Evolutionary conservation across 129 eudicot genomes (phyloP).

Genomic region (Flaveria brownii): DNA sequence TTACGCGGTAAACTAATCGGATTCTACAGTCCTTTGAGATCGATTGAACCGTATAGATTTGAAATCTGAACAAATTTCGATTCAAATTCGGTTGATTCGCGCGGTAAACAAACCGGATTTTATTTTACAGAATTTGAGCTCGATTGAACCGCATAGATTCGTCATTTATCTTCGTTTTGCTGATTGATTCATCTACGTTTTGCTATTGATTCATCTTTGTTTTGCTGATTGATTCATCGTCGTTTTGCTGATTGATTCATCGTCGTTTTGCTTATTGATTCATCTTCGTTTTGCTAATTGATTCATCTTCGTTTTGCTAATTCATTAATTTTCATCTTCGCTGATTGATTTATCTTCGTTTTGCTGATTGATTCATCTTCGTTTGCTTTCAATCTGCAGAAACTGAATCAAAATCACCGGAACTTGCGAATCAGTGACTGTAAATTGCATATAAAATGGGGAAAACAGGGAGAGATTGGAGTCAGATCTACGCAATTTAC

Average conservation of each 20-base stretch:
- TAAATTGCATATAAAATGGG: slow-evolving; percentile 43
- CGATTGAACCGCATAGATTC: neutral
- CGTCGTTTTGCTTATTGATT: no score
- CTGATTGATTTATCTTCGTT: no score
- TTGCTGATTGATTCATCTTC: neutral
- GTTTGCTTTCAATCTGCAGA: slow-evolving; percentile 17
- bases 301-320: no score
- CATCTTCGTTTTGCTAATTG: no score
- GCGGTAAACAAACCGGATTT: neutral
- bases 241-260: no score
- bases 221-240: neutral
- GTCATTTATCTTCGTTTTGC: neutral
- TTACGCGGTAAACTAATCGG: neutral
- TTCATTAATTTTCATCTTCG: no score
- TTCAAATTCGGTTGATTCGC: neutral
- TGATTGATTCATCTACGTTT: neutral
- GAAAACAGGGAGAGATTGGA: slow-evolving; percentile 80
- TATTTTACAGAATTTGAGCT: neutral
- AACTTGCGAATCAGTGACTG: no score
- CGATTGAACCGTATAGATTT: no score
- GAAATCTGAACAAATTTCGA: neutral
- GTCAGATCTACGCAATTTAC: slow-evolving; percentile 91
- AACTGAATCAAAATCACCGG: neutral
- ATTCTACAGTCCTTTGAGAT: neutral
- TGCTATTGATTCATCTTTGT: no score